Conservation (phyloP, 2,329 filamentous ascomycete species). For the Microsporum ferrugineum region DNA sequence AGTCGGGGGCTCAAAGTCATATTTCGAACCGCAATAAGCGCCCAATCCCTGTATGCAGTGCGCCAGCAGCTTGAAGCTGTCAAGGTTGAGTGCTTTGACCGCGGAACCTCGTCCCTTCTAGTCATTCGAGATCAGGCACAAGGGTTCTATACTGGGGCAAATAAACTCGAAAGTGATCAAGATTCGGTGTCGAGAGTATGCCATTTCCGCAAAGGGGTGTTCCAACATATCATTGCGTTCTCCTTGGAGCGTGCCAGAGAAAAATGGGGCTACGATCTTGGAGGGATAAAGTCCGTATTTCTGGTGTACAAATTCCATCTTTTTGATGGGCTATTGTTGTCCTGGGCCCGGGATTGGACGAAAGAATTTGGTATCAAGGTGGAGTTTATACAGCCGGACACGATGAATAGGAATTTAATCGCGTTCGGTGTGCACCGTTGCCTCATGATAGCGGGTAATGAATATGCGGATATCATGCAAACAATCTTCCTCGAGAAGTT, state of each 20-base stretch:
- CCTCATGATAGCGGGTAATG: slow-evolving; percentile 1
- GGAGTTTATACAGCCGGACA: slow-evolving; percentile 4
- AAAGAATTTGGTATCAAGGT: slow-evolving; percentile 2
- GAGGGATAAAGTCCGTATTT: neutral
- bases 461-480: slow-evolving; percentile 5
- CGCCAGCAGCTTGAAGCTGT: neutral
- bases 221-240: neutral
- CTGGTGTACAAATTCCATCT: slow-evolving; percentile 4
- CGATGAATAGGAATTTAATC: slow-evolving; percentile 2
- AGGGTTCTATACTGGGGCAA: slow-evolving; percentile 2
- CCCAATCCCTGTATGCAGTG: slow-evolving; percentile 2
- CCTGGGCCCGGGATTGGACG: slow-evolving; percentile 1
- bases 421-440: neutral
- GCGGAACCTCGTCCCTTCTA: neutral
- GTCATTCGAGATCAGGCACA: slow-evolving; percentile 2
- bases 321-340: slow-evolving; percentile 2
- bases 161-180: neutral
- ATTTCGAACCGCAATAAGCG: slow-evolving; percentile 4
- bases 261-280: neutral
- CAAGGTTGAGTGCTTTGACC: slow-evolving; percentile 2
- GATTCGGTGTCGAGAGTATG: neutral
- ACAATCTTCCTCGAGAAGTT: slow-evolving; percentile 3
- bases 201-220: neutral
- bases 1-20: neutral
- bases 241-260: neutral